Conservation (phyloP, 2,329 filamentous ascomycete genomes). For the Verticillium zaregamsianum region DNA sequence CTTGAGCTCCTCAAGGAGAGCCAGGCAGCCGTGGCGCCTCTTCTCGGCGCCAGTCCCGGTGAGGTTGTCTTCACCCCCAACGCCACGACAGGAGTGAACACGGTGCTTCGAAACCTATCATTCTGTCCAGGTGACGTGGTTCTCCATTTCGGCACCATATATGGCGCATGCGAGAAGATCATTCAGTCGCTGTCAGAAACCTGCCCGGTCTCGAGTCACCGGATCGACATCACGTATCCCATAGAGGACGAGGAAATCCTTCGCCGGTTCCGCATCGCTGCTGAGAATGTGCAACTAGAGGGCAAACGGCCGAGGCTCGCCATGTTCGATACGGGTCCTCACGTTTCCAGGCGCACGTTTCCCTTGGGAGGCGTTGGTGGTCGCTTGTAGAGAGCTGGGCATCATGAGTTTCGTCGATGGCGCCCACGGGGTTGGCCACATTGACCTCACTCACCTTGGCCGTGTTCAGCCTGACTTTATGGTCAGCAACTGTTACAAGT, state of each 20-base stretch:
- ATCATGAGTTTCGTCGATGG: constrained; percentile 66
- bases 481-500: constrained; percentile 67
- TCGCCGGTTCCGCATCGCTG: background rate
- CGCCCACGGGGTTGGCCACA: constrained; percentile 67
- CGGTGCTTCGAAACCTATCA: constrained; percentile 60
- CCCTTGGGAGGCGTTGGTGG: constrained; percentile 61
- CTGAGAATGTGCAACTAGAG: constrained; percentile 39
- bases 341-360: constrained; percentile 65
- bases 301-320: constrained; percentile 58
- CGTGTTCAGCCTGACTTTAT: constrained; percentile 66
- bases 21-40: constrained; percentile 53
- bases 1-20: constrained; percentile 50
- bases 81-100: constrained; percentile 65
- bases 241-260: constrained; percentile 56
- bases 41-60: constrained; percentile 54
- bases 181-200: constrained; percentile 58
- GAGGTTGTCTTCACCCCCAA: constrained; percentile 68
- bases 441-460: constrained; percentile 55
- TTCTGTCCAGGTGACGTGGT: constrained; percentile 60
- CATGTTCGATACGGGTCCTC: constrained; percentile 65
- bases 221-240: constrained; percentile 56
- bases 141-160: constrained; percentile 63
- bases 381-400: constrained; percentile 51
- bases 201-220: constrained; percentile 32
- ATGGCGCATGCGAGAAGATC: constrained; percentile 62